Evolutionary conservation across 2,329 filamentous ascomycete genomes (phyloP).

Genomic region (Pestalotiopsis sp.): DNA sequence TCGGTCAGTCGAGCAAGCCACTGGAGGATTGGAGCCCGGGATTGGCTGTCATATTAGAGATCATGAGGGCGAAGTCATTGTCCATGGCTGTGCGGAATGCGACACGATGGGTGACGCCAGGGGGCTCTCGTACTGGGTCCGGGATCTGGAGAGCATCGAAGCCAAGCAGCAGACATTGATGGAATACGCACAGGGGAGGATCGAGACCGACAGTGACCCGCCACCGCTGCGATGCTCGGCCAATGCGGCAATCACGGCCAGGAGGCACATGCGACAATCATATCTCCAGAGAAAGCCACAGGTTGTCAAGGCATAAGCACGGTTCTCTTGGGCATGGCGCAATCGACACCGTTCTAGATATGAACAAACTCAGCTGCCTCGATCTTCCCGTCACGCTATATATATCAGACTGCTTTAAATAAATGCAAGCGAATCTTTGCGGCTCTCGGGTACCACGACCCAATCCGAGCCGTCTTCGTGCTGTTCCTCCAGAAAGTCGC

Average conservation of each 20-base stretch:
- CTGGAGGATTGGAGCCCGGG: neutral
- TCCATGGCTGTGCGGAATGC: neutral
- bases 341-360: no score
- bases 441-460: constrained; percentile 1
- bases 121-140: neutral
- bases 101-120: neutral
- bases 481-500: neutral
- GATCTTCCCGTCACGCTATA: neutral
- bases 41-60: neutral
- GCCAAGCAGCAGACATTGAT: neutral
- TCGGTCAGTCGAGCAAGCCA: neutral
- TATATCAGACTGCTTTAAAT: neutral
- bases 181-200: neutral
- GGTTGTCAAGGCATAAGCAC: neutral
- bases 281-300: neutral
- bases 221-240: neutral
- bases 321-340: neutral
- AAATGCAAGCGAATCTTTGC: constrained; percentile 12
- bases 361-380: neutral
- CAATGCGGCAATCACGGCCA: neutral
- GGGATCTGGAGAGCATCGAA: neutral
- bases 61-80: neutral
- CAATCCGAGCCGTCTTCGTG: neutral
- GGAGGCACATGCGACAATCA: neutral
- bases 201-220: neutral